A percentile compares a stretch with the other conserved stretches of the same genome.
Evolutionary conservation across 805 yeast genomes (phyloP).

Genomic region (Kregervanrija pseudodelftensis): DNA sequence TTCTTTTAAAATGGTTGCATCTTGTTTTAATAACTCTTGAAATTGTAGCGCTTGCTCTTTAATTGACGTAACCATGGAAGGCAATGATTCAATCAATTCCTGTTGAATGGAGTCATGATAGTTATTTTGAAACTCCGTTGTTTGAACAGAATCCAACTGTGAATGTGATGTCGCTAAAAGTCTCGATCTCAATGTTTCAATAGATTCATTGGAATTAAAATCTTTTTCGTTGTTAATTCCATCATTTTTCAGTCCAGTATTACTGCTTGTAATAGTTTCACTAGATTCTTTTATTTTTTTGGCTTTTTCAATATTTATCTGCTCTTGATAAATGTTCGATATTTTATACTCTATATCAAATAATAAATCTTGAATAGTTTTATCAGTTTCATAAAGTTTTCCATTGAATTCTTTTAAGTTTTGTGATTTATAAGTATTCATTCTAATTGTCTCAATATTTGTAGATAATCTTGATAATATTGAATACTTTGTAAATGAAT

Average conservation of each 20-base stretch:
- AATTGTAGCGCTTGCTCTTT: constrained; percentile 27
- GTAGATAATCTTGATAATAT: constrained; percentile 7
- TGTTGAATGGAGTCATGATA: constrained; percentile 28
- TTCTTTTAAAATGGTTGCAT: constrained; percentile 26
- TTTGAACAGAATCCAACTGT: constrained; percentile 21
- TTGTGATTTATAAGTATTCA: constrained; percentile 3
- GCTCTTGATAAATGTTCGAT: neutral
- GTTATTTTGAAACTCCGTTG: constrained; percentile 20
- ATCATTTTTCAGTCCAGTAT: neutral
- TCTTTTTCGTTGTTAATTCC: neutral
- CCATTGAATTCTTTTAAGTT: constrained; percentile 1
- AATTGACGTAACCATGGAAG: constrained; percentile 24
- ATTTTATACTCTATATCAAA: constrained; percentile 14
- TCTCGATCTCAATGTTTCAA: constrained; percentile 22
- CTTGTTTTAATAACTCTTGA: constrained; percentile 26
- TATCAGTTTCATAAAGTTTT: constrained; percentile 10
- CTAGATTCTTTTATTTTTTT: neutral
- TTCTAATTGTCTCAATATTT: constrained; percentile 14
- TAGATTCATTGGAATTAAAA: constrained; percentile 16
- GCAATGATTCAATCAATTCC: constrained; percentile 25
- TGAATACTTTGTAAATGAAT: constrained; percentile 1
- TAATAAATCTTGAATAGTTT: constrained; percentile 9
- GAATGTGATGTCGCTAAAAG: constrained; percentile 19
- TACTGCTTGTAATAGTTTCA: constrained; percentile 1
- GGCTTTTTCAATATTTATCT: constrained; percentile 1